phyloP scores from a whole-genome alignment of 495 filamentous ascomycete species.

The Penicillium herquei region DNA sequence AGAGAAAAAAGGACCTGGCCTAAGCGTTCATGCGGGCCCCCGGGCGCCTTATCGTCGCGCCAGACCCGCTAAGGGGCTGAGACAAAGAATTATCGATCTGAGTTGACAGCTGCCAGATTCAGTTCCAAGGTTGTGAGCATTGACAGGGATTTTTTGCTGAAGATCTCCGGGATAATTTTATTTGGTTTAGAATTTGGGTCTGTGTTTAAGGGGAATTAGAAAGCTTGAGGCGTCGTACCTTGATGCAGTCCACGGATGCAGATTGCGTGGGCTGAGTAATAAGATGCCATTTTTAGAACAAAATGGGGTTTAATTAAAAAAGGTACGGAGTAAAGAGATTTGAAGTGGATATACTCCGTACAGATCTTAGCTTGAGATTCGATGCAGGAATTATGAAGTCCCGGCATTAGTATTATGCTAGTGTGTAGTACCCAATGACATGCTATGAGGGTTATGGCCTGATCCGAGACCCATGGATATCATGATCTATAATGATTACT shows the following conservation, averaged over 20 bases:
- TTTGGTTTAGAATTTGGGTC: background rate
- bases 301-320: background rate
- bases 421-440: too few relatives aligned
- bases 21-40: slow-evolving; percentile 28
- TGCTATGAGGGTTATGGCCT: too few relatives aligned
- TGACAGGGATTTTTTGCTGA: background rate
- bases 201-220: too few relatives aligned
- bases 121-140: background rate
- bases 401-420: too few relatives aligned
- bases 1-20: slow-evolving; percentile 22
- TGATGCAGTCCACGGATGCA: background rate
- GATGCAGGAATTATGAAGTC: too few relatives aligned
- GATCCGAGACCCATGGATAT: too few relatives aligned
- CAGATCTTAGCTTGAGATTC: too few relatives aligned
- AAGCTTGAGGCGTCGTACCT: too few relatives aligned
- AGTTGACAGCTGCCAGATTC: background rate
- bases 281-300: slow-evolving; percentile 10
- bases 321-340: background rate
- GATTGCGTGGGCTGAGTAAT: slow-evolving; percentile 7
- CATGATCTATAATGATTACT: too few relatives aligned
- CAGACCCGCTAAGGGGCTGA: slow-evolving; percentile 15
- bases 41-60: slow-evolving; percentile 15
- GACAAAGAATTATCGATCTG: background rate
- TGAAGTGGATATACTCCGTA: background rate
- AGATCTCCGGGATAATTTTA: background rate